Evolutionary conservation across 2,329 filamentous ascomycete species (phyloP), one percentile per base, ranked within the genome.

Genomic region (Cladosporium sp.): DNA sequence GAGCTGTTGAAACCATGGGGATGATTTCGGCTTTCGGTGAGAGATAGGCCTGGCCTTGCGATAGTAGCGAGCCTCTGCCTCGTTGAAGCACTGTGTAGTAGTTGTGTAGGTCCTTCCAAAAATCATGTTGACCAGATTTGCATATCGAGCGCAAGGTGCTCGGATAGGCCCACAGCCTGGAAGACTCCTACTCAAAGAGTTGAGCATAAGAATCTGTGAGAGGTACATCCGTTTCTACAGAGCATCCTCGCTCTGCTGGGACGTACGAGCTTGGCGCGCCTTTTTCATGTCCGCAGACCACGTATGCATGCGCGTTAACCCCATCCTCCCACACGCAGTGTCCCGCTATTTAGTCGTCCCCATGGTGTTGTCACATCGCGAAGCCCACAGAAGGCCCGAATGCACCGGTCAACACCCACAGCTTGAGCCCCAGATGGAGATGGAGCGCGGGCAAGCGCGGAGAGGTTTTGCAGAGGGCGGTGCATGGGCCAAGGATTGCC

Each of bases 321-420:
- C 59, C 52, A 41, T 38, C 30, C n/a, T 52, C 59, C 59, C 59
- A 51, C 59, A 36, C 28, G 4, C 28, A n/a, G 21, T 28, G 15
- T 55, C 47, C 59, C 60, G 60, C 60, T 41, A 28, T 60, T 51
- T 30, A 32, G 14, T 32, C 4, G 55, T 58, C 55, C 34, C 61
- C 51, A 64, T 57, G 51, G 51, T 57, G 61, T 64, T 34, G 61
- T 36, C 61, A 64, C 51, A 38, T 47, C 57, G 51, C 32, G 26
- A 64, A 64, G 36, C 28, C 61, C 61, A 64, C 61, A 64, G 61
- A 64, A 64, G 61, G 61, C 41, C 61, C 61, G 61, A 64, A 64
- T 64, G 14, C 24, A 57, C 34, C 11, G 18, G 26, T 11, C 61
- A 30, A 28, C 51, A 28, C 28, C 51, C 51, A 55, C 51, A 32